These are phyloP conservation scores for Pichia californica DNA, from an alignment of 805 yeast species.

Conservation along the genomic window DNA sequence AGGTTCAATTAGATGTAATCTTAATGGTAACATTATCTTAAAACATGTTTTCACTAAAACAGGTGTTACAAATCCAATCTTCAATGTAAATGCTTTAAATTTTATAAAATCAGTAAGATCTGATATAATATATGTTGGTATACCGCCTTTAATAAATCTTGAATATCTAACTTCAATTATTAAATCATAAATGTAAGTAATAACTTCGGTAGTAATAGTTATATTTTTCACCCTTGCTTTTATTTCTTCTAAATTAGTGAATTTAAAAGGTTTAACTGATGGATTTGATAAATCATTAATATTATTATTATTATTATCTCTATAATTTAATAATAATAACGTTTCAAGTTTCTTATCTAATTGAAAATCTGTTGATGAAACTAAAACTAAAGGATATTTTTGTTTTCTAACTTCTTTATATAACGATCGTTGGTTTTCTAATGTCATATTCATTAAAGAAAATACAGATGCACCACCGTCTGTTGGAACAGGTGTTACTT, in stretches of 20 bases:
- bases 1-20: constrained; percentile 31
- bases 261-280: background rate
- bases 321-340: constrained; percentile 1
- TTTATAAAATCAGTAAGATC: constrained; percentile 38
- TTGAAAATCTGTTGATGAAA: background rate
- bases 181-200: constrained; percentile 51
- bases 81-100: constrained; percentile 37
- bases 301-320: background rate
- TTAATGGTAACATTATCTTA: constrained; percentile 41
- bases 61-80: constrained; percentile 43
- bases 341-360: constrained; percentile 1
- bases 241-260: background rate
- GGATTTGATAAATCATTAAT: background rate
- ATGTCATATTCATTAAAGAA: background rate
- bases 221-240: constrained; percentile 4
- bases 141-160: constrained; percentile 46
- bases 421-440: background rate
- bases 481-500: background rate
- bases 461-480: constrained; percentile 2
- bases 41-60: constrained; percentile 45
- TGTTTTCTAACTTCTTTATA: constrained; percentile 1
- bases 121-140: constrained; percentile 39
- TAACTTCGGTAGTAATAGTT: constrained; percentile 41
- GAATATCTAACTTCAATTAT: constrained; percentile 47
- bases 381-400: constrained; percentile 6